Conservation (phyloP, 441 rosid genomes). For the Manihot esculenta region DNA sequence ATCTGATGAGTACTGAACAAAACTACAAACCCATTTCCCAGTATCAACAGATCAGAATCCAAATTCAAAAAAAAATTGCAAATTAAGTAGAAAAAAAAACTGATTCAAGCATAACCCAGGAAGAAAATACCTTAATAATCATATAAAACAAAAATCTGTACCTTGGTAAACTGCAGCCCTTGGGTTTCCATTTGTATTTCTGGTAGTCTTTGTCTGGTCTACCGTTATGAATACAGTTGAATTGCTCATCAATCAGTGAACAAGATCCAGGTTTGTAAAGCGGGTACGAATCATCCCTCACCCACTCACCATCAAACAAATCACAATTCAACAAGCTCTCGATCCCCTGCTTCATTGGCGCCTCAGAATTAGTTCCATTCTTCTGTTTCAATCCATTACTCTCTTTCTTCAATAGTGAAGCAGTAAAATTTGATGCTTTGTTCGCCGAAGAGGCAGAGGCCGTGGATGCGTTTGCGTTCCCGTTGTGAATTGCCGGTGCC, state of each 20-base stretch:
- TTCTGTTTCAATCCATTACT: slow-evolving; percentile 29
- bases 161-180: slow-evolving; percentile 78
- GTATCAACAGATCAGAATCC: neutral
- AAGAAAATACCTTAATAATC: neutral
- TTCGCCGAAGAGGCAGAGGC: slow-evolving; percentile 26
- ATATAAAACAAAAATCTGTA: slow-evolving; percentile 19
- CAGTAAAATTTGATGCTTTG: slow-evolving; percentile 35
- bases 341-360: slow-evolving; percentile 32
- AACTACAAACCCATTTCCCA: neutral
- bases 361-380: slow-evolving; percentile 25
- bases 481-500: slow-evolving; percentile 5
- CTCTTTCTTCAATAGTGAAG: slow-evolving; percentile 34
- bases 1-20: no score
- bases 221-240: slow-evolving; percentile 69
- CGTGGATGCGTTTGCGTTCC: slow-evolving; percentile 19
- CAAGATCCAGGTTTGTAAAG: slow-evolving; percentile 86
- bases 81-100: neutral
- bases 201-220: slow-evolving; percentile 68
- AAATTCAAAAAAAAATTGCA: neutral
- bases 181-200: slow-evolving; percentile 87
- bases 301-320: slow-evolving; percentile 83
- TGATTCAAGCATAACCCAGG: no score
- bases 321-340: slow-evolving; percentile 53
- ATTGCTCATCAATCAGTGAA: slow-evolving; percentile 74
- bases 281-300: slow-evolving; percentile 80